Conservation (phyloP, 139 green algal genomes). For the Micractinium conductrix region DNA sequence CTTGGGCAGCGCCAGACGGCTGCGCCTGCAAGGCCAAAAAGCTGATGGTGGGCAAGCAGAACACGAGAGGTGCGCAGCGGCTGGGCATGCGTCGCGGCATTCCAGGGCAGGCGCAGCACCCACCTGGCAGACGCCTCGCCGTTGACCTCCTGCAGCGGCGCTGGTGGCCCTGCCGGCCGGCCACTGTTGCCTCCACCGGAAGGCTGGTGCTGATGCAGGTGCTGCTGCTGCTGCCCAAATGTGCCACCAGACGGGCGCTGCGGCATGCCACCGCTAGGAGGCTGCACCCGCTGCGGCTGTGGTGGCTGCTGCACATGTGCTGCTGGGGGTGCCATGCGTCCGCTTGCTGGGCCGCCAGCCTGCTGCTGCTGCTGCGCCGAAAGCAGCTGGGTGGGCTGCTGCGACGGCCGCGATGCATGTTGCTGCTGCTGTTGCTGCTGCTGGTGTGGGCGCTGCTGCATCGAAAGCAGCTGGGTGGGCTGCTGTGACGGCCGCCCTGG, state of each 20-base stretch:
- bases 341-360: not conserved
- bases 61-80: not conserved
- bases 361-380: constrained; percentile 18
- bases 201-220: not conserved
- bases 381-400: constrained; percentile 15
- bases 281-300: not conserved
- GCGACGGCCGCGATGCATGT: not conserved
- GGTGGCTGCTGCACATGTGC: not conserved
- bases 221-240: not conserved
- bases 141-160: constrained; percentile 13
- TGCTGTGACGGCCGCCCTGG: not conserved
- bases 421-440: constrained; percentile 17
- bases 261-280: not conserved
- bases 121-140: not conserved
- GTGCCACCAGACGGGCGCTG: not conserved
- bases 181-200: not conserved
- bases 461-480: not conserved
- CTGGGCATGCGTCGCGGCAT: not conserved
- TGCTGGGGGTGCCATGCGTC: not conserved
- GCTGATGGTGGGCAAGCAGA: not conserved
- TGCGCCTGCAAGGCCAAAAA: constrained; percentile 33
- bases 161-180: not conserved
- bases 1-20: constrained; percentile 21
- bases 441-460: constrained; percentile 21
- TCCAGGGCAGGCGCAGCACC: not conserved